Evolutionary conservation across 2,329 filamentous ascomycete species (phyloP).

Genomic region (Colletotrichum aenigma): DNA sequence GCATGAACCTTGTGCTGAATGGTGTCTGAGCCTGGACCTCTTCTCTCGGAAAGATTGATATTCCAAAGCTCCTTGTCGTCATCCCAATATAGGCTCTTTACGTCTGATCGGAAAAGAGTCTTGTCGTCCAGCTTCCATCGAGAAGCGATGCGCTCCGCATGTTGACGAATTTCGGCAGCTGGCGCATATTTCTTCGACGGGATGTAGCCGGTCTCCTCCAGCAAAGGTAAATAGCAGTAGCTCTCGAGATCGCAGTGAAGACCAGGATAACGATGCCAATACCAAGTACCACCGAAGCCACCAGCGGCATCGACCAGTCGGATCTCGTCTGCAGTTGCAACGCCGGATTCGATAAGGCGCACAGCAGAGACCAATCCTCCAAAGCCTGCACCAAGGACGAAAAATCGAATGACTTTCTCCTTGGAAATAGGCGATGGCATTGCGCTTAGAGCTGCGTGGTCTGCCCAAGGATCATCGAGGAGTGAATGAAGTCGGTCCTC

Average conservation of each 20-base stretch:
- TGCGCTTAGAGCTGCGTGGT: conserved; percentile 32
- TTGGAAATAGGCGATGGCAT: conserved; percentile 23
- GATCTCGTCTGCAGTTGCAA: conserved; percentile 34
- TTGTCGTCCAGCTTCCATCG: conserved; percentile 43
- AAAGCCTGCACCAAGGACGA: conserved; percentile 40
- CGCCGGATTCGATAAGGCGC: conserved; percentile 24
- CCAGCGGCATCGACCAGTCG: conserved; percentile 44
- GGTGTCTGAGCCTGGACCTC: conserved; percentile 23
- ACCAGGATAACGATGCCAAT: conserved; percentile 55
- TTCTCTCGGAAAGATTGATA: conserved; percentile 20
- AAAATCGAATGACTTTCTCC: conserved; percentile 27
- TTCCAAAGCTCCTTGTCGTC: conserved; percentile 31
- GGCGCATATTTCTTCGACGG: conserved; percentile 31
- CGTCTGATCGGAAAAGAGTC: conserved; percentile 44
- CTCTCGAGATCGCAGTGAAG: conserved; percentile 51
- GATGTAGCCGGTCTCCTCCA: conserved; percentile 13
- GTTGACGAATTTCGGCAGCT: conserved; percentile 42
- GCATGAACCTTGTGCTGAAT: conserved; percentile 31
- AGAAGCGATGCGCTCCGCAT: conserved; percentile 44
- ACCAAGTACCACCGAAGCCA: conserved; percentile 55
- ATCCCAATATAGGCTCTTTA: conserved; percentile 48
- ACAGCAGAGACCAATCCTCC: conserved; percentile 34
- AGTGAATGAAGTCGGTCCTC: conserved; percentile 25
- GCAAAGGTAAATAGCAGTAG: conserved; percentile 11
- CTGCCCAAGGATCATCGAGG: conserved; percentile 36